Evolutionary conservation across 306 rosid genomes (phyloP).

Genomic region (Benincasa hispida): DNA sequence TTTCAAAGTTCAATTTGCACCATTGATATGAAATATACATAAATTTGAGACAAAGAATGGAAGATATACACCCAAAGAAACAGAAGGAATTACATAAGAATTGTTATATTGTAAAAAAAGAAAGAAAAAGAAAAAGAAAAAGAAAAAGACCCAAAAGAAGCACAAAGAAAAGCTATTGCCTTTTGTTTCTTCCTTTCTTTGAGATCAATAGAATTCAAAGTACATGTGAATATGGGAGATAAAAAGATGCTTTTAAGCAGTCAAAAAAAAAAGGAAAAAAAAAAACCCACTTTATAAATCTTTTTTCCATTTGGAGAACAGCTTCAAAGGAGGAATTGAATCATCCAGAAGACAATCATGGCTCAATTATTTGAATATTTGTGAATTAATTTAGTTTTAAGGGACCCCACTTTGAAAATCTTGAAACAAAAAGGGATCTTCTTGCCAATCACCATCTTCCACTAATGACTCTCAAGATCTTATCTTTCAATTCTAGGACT

Average conservation of each 20-base stretch:
- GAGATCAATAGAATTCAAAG: neutral
- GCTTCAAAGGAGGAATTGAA: neutral
- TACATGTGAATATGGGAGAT: neutral
- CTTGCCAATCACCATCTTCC: neutral
- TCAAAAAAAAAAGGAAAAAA: neutral
- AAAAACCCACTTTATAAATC: neutral
- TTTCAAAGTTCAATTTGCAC: neutral
- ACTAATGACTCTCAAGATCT: neutral
- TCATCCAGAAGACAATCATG: neutral
- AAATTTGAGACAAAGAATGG: neutral
- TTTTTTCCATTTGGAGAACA: neutral
- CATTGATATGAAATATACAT: neutral
- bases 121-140: no score
- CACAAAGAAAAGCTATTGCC: neutral
- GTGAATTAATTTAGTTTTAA: neutral
- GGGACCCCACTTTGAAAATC: neutral
- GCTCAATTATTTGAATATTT: slow-evolving; percentile 4
- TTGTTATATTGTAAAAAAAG: neutral
- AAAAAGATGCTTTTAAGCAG: neutral
- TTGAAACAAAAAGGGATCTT: neutral
- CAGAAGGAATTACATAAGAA: neutral
- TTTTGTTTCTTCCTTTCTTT: neutral
- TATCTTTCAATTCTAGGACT: slow-evolving; percentile 7
- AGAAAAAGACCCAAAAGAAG: neutral
- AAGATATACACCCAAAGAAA: neutral